phyloP scores from a whole-genome alignment of 768 basidiomycete genomes.

The Agaricus blazei region DNA sequence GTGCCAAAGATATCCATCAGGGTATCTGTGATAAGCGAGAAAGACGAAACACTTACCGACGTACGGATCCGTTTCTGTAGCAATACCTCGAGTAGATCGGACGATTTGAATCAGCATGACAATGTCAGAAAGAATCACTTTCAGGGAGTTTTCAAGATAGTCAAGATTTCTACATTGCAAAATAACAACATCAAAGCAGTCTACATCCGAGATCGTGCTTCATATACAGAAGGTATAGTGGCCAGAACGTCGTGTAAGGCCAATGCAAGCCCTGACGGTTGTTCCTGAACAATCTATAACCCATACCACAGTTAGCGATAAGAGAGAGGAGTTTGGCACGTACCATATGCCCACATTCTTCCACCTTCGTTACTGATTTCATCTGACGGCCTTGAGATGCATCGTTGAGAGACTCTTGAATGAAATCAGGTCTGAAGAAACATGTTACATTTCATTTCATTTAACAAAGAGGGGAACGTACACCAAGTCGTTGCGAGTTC shows the following conservation, averaged over 20 bases:
- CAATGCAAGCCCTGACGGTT: constrained; percentile 32
- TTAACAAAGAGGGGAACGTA: constrained; percentile 16
- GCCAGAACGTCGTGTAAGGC: constrained; percentile 30
- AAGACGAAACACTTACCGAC: too few species aligned
- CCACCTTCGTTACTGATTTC: constrained; percentile 37
- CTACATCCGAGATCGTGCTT: constrained; percentile 17
- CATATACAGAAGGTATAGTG: constrained; percentile 13
- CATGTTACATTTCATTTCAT: not conserved
- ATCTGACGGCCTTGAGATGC: constrained; percentile 31
- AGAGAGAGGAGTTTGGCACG: constrained; percentile 6
- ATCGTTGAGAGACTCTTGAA: constrained; percentile 40
- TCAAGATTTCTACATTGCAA: too few species aligned
- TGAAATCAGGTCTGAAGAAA: constrained; percentile 31
- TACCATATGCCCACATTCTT: constrained; percentile 46
- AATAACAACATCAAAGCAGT: not conserved
- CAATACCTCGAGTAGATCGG: too few species aligned
- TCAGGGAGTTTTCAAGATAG: too few species aligned
- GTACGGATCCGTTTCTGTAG: too few species aligned
- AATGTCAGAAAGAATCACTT: too few species aligned
- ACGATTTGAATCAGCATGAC: too few species aligned
- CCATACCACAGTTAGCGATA: not conserved
- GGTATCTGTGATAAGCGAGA: too few species aligned
- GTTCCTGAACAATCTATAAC: constrained; percentile 38
- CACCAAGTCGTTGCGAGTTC: constrained; percentile 38
- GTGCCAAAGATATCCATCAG: too few species aligned